Evolutionary conservation across 495 filamentous ascomycete species (phyloP).

Genomic region (Cladorrhinum samala): DNA sequence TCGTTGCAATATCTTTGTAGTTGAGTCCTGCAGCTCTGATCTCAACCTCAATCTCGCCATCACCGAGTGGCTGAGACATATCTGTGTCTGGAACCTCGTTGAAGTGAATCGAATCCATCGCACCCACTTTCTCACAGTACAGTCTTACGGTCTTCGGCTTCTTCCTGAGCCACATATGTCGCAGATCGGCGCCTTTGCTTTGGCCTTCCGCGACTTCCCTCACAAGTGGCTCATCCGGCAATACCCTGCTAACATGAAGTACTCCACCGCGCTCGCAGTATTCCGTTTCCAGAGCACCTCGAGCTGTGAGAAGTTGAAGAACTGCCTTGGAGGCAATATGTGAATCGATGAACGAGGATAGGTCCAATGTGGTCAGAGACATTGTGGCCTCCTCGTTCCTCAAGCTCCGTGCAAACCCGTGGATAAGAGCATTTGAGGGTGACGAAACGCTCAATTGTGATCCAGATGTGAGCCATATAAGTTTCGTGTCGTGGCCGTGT

Average conservation of each 20-base stretch:
- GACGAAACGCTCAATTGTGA: background rate
- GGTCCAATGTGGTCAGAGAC: background rate
- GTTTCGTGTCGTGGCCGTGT: background rate
- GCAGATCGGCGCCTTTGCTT: background rate
- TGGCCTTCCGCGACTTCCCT: no score
- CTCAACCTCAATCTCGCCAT: conserved; percentile 22
- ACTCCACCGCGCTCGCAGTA: background rate
- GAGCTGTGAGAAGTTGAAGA: background rate
- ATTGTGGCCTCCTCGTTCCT: background rate
- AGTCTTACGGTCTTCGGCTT: background rate
- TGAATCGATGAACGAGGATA: background rate
- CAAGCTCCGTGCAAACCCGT: background rate
- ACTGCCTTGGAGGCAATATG: background rate
- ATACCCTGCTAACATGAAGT: background rate
- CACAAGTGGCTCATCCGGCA: background rate
- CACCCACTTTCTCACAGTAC: background rate
- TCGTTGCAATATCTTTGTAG: conserved; percentile 35
- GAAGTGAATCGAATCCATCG: background rate
- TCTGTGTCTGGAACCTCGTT: background rate
- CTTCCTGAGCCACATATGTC: background rate
- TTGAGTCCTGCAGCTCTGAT: conserved; percentile 34
- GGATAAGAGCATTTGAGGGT: background rate
- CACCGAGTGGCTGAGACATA: background rate
- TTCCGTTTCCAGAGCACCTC: background rate
- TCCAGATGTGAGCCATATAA: background rate